A percentile compares a stretch with the other conserved stretches of the same genome.
These are phyloP conservation scores for Scalesia atractyloides DNA, from an alignment of 129 eudicot genomes.

Conservation along the genomic window DNA sequence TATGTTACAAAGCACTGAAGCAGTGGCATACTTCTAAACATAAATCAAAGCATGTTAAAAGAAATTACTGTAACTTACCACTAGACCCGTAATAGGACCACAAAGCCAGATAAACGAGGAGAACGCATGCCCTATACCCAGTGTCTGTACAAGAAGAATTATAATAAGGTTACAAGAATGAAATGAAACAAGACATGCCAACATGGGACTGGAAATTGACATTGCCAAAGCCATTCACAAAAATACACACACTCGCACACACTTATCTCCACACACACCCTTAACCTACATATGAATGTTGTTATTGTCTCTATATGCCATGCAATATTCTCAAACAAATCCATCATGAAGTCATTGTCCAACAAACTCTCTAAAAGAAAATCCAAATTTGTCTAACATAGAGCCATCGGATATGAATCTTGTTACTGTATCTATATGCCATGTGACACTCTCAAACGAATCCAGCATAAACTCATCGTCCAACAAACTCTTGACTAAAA, in stretches of 20 bases:
- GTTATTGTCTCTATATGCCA: background rate
- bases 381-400: background rate
- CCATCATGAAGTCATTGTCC: conserved; percentile 20
- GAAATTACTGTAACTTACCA: conserved; percentile 58
- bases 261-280: background rate
- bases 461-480: conserved; percentile 16
- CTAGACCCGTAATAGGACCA: conserved; percentile 98
- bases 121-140: conserved; percentile 93
- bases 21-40: conserved; percentile 15
- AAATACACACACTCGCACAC: background rate
- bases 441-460: background rate
- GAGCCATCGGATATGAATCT: conserved; percentile 12
- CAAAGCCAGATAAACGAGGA: conserved; percentile 99
- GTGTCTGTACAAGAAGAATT: conserved; percentile 92
- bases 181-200: conserved; percentile 9
- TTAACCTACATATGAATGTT: conserved; percentile 5
- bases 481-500: conserved; percentile 11
- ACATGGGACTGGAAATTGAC: conserved; percentile 1
- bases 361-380: conserved; percentile 12
- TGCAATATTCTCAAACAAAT: background rate
- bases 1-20: conserved; percentile 2
- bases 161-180: too few relatives aligned
- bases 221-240: background rate
- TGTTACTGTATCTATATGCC: background rate
- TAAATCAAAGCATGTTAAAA: conserved; percentile 6